A percentile compares a stretch with the other conserved stretches of the same genome.
Conservation (phyloP, 2,329 filamentous ascomycete species). For the Ophiocordyceps camponoti-rufipedis region DNA sequence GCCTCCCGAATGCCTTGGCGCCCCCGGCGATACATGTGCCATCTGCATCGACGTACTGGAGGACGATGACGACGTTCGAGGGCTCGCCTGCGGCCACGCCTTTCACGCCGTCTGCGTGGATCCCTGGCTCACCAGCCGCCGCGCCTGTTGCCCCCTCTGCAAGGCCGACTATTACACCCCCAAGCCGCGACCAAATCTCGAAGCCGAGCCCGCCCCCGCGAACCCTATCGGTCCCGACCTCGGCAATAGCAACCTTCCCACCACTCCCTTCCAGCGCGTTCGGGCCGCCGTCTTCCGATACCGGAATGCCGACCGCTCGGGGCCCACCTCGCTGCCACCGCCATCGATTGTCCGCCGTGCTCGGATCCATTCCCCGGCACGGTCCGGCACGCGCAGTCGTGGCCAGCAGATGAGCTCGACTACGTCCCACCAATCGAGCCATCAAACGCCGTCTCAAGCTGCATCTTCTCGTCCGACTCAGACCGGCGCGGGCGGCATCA, state of each 20-base stretch:
- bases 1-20: conserved; percentile 61
- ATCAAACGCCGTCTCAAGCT: not conserved
- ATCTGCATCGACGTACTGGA: conserved; percentile 92
- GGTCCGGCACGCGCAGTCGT: not conserved
- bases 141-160: conserved; percentile 91
- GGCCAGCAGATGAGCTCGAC: not conserved
- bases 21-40: conserved; percentile 81
- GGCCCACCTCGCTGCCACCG: not conserved
- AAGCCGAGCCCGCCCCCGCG: conserved; percentile 5
- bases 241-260: conserved; percentile 21
- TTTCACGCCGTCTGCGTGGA: conserved; percentile 95
- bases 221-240: conserved; percentile 10
- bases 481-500: not conserved
- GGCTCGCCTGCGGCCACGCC: conserved; percentile 88
- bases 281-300: conserved; percentile 10
- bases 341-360: not conserved
- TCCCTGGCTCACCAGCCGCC: conserved; percentile 85
- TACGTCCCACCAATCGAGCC: not conserved
- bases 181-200: conserved; percentile 52
- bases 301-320: not conserved
- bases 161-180: conserved; percentile 96
- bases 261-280: conserved; percentile 28
- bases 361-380: not conserved
- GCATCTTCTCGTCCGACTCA: too few species aligned
- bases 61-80: conserved; percentile 88